Conservation (phyloP, 78 protist species). For the Dictyostelium brefeldianum region DNA sequence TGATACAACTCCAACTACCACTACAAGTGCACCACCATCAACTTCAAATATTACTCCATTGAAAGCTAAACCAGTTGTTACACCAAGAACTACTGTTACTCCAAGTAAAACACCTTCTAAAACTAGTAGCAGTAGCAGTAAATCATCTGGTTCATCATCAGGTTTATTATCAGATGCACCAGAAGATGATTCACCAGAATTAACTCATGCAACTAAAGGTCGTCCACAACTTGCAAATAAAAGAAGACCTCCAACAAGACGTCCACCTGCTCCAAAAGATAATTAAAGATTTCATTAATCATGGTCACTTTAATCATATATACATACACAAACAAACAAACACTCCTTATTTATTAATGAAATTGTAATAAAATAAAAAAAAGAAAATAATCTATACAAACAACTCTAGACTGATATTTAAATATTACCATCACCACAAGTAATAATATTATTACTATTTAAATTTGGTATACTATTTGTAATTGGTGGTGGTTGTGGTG, state of each 20-base stretch:
- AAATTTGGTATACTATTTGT: too few relatives aligned
- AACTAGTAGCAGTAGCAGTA: not conserved
- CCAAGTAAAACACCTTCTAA: not conserved
- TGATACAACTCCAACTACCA: not conserved
- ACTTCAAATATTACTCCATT: not conserved
- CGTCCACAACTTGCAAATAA: slow-evolving; percentile 61
- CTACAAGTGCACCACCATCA: slow-evolving; percentile 15
- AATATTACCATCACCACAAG: too few relatives aligned
- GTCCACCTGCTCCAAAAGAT: slow-evolving; percentile 70
- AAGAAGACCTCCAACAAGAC: slow-evolving; percentile 76
- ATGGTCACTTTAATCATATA: not conserved
- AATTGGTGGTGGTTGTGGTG: not conserved
- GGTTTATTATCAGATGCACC: slow-evolving; percentile 57
- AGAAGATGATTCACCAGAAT: slow-evolving; percentile 40
- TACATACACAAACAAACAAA: not conserved
- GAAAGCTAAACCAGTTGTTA: slow-evolving; percentile 39
- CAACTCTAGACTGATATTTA: too few relatives aligned
- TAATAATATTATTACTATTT: too few relatives aligned
- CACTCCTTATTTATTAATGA: too few relatives aligned
- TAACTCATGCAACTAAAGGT: slow-evolving; percentile 41
- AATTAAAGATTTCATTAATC: too few relatives aligned
- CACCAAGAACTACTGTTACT: slow-evolving; percentile 36
- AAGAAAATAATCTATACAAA: too few relatives aligned
- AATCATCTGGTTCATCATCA: not conserved
- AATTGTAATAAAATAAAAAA: too few relatives aligned